Evolutionary conservation across 73 alveolate species (phyloP).

Genomic region (Loxodes magnus): DNA sequence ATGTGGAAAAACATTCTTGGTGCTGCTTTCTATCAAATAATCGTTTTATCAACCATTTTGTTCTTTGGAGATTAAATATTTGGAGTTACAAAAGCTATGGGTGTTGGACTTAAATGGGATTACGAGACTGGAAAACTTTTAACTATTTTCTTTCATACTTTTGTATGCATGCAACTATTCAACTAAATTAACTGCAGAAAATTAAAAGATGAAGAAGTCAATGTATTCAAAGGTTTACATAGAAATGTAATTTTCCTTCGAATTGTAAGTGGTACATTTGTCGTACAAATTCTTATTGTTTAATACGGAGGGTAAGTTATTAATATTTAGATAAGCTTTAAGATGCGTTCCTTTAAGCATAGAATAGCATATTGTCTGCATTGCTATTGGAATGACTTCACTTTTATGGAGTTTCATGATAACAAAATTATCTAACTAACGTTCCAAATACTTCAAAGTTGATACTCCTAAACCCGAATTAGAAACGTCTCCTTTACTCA

Average conservation of each 20-base stretch:
- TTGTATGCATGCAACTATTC: slow-evolving; percentile 54
- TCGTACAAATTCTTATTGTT: slow-evolving; percentile 47
- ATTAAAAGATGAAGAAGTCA: slow-evolving; percentile 5
- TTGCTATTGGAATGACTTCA: background rate
- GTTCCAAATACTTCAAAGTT: too few species aligned
- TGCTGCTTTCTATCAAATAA: slow-evolving; percentile 39
- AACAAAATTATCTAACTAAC: too few species aligned
- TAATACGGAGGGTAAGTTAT: slow-evolving; percentile 70
- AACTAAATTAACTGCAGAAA: slow-evolving; percentile 63
- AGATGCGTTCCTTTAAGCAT: background rate
- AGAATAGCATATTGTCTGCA: slow-evolving; percentile 1
- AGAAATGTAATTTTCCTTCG: slow-evolving; percentile 12
- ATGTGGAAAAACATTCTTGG: slow-evolving; percentile 72
- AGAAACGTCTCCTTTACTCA: too few species aligned
- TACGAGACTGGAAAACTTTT: slow-evolving; percentile 50
- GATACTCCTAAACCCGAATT: too few species aligned
- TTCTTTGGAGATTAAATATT: too few species aligned
- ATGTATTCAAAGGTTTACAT: slow-evolving; percentile 5
- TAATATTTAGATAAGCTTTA: slow-evolving; percentile 23
- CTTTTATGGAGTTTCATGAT: too few species aligned
- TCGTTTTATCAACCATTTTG: slow-evolving; percentile 22
- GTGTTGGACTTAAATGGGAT: slow-evolving; percentile 16
- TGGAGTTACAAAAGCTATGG: slow-evolving; percentile 16
- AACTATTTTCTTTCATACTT: slow-evolving; percentile 60
- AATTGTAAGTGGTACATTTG: slow-evolving; percentile 22